phyloP scores from a whole-genome alignment of 2,329 filamentous ascomycete species.

The Trichoderma harzianum region DNA sequence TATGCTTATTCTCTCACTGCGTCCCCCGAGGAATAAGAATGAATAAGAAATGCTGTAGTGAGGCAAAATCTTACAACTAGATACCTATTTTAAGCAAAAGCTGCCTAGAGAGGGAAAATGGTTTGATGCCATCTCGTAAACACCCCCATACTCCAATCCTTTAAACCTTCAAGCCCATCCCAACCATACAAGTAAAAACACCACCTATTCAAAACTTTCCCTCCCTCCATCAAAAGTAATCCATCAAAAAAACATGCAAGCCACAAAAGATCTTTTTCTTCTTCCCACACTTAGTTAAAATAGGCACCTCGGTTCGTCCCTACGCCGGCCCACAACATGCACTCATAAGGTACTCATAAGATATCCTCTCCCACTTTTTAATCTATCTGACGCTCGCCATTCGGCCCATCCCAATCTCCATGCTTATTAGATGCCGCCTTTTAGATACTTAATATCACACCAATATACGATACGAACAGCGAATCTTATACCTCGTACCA shows the following conservation, averaged over 20 bases:
- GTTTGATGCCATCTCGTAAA: too few species aligned
- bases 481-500: not conserved
- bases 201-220: not conserved
- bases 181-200: not conserved
- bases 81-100: not conserved
- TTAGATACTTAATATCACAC: not conserved
- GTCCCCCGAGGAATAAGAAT: not conserved
- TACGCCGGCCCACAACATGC: not conserved
- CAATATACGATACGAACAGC: not conserved
- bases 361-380: not conserved
- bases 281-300: not conserved
- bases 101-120: too few species aligned
- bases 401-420: conserved; percentile 8
- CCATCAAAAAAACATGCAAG: not conserved
- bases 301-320: conserved; percentile 1
- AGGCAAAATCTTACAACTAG: not conserved
- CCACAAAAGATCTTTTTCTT: not conserved
- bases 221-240: not conserved
- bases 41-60: not conserved
- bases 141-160: not conserved
- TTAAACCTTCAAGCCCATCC: not conserved
- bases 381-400: conserved; percentile 11
- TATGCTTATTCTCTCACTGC: not conserved
- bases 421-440: not conserved
- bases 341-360: not conserved